These are phyloP conservation scores for Gracilaria domingensis DNA, from an alignment of 23 red algal genomes.

Conservation along the genomic window DNA sequence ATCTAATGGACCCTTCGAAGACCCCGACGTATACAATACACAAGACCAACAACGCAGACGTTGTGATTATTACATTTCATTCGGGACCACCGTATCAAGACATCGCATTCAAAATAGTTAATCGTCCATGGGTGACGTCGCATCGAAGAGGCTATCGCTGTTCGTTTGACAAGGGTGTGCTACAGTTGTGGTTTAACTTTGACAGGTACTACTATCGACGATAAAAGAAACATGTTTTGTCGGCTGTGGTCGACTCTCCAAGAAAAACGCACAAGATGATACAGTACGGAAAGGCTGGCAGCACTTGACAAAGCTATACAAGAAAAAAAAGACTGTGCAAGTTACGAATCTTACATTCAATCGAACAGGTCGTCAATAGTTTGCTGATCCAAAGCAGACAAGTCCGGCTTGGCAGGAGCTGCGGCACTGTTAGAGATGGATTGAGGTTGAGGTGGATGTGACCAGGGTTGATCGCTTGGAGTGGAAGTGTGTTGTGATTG, in stretches of 20 bases:
- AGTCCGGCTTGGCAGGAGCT: background rate
- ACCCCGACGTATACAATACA: constrained; percentile 72
- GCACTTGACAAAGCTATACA: background rate
- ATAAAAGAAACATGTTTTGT: constrained; percentile 26
- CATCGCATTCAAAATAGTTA: constrained; percentile 87
- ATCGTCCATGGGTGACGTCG: constrained; percentile 78
- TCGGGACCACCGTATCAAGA: constrained; percentile 84
- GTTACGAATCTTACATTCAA: constrained; percentile 8
- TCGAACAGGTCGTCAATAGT: constrained; percentile 14
- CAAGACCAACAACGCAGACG: constrained; percentile 70
- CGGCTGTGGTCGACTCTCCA: background rate
- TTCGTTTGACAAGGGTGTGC: constrained; percentile 87
- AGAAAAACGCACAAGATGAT: too few species aligned
- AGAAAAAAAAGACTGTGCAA: constrained; percentile 21
- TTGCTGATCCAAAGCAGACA: constrained; percentile 14
- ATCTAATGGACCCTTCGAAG: constrained; percentile 70
- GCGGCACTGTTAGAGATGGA: background rate
- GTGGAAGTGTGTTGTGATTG: too few species aligned
- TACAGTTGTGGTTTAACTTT: constrained; percentile 96
- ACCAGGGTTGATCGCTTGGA: background rate
- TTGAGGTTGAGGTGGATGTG: background rate
- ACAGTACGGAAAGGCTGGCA: background rate
- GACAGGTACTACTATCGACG: constrained; percentile 78
- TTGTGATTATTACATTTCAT: constrained; percentile 85
- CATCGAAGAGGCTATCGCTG: constrained; percentile 85